A percentile compares a stretch with the other conserved stretches of the same genome.
phyloP scores from a whole-genome alignment of 2,329 filamentous ascomycete genomes.

The Grosmannia huntii region DNA sequence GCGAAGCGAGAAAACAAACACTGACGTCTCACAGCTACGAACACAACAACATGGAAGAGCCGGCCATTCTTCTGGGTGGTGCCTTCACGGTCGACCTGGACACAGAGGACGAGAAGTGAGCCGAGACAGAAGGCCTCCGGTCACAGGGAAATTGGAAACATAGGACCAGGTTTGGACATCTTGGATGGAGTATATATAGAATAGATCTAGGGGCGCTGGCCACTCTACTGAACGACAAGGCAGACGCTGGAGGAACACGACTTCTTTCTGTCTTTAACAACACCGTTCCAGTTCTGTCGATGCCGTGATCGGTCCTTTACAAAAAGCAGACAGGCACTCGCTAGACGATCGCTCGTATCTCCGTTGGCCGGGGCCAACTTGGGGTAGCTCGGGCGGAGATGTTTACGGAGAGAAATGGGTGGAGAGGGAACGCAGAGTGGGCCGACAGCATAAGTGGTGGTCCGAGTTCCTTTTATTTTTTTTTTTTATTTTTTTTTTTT shows the following conservation, averaged over 20 bases:
- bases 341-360: neutral
- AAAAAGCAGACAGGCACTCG: neutral
- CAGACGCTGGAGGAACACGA: neutral
- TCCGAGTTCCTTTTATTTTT: neutral
- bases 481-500: neutral
- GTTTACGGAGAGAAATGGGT: neutral
- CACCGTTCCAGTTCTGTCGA: neutral
- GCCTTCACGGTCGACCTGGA: conserved; percentile 43
- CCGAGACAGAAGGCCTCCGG: neutral
- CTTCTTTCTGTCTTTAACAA: neutral
- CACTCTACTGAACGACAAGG: neutral
- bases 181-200: neutral
- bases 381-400: neutral
- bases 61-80: conserved; percentile 66
- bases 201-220: neutral
- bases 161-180: no score
- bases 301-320: no score
- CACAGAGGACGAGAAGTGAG: neutral
- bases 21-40: conserved; percentile 48
- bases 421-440: neutral
- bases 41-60: conserved; percentile 64
- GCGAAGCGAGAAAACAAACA: neutral
- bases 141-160: neutral
- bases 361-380: neutral
- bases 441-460: neutral